phyloP scores from a whole-genome alignment of 2,329 filamentous ascomycete genomes.

The Hypoxylon sp. region DNA sequence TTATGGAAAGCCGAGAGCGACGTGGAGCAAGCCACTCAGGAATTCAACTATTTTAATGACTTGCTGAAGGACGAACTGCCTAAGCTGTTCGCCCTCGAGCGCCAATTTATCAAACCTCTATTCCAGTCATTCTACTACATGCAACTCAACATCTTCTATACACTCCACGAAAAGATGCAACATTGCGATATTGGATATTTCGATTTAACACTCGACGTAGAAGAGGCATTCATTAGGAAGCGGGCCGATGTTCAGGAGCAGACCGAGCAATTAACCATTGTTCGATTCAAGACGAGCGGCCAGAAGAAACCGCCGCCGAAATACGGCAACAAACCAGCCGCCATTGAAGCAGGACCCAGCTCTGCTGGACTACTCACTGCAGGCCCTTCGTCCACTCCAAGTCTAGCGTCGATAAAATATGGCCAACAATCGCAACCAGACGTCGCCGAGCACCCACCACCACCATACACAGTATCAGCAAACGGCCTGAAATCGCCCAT shows the following conservation, averaged over 20 bases:
- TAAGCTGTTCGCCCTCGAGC: conserved; percentile 87
- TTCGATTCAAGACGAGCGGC: conserved; percentile 90
- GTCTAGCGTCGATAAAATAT: conserved; percentile 43
- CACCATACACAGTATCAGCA: conserved; percentile 70
- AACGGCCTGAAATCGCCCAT: conserved; percentile 47
- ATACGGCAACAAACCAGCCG: conserved; percentile 62
- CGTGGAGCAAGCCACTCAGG: conserved; percentile 88
- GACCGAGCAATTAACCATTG: conserved; percentile 84
- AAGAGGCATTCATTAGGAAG: conserved; percentile 89
- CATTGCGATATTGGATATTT: conserved; percentile 97
- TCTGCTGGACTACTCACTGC: conserved; percentile 59
- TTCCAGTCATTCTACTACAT: conserved; percentile 99
- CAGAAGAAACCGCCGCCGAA: conserved; percentile 67
- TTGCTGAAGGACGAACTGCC: conserved; percentile 95
- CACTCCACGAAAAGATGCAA: conserved; percentile 97
- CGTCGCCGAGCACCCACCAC: conserved; percentile 68
- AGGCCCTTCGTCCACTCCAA: conserved; percentile 51
- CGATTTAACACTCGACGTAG: conserved; percentile 87
- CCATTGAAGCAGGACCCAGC: conserved; percentile 41
- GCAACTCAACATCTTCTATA: conserved; percentile 99
- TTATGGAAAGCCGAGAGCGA: conserved; percentile 95
- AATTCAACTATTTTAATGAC: conserved; percentile 98
- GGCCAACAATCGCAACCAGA: conserved; percentile 52
- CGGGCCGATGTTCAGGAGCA: conserved; percentile 86
- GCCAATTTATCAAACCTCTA: conserved; percentile 93